Evolutionary conservation across 192 early-diverging fungal species (phyloP).

Genomic region (Coemansia sp.): DNA sequence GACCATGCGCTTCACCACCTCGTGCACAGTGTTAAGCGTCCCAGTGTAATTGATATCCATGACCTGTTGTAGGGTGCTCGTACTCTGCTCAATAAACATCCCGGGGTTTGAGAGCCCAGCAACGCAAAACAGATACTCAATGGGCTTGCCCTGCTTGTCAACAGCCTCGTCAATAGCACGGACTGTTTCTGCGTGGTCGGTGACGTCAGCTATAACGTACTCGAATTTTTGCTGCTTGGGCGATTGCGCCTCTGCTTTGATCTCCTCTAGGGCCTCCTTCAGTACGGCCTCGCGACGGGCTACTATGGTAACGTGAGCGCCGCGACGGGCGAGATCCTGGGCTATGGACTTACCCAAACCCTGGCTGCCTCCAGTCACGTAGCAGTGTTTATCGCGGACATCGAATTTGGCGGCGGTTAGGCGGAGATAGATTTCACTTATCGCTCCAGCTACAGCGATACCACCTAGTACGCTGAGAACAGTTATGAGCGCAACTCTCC

Average conservation of each 20-base stretch:
- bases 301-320: slow-evolving; percentile 70
- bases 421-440: slow-evolving; percentile 14
- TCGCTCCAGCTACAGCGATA: slow-evolving; percentile 7
- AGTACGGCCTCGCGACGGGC: slow-evolving; percentile 52
- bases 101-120: slow-evolving; percentile 56
- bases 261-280: slow-evolving; percentile 58
- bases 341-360: slow-evolving; percentile 67
- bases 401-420: slow-evolving; percentile 25
- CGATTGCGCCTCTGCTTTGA: slow-evolving; percentile 32
- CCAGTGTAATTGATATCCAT: slow-evolving; percentile 72
- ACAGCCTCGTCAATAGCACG: slow-evolving; percentile 61
- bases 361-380: slow-evolving; percentile 74
- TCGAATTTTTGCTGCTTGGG: slow-evolving; percentile 53
- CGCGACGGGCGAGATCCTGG: slow-evolving; percentile 61
- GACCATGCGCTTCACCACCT: slow-evolving; percentile 63
- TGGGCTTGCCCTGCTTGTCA: slow-evolving; percentile 45
- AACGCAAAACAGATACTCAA: slow-evolving; percentile 54
- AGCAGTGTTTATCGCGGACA: slow-evolving; percentile 62
- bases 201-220: slow-evolving; percentile 64
- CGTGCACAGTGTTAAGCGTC: slow-evolving; percentile 63
- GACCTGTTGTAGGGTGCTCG: slow-evolving; percentile 55
- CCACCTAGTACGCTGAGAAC: slow-evolving; percentile 28
- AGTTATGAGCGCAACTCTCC: slow-evolving; percentile 29
- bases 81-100: slow-evolving; percentile 63
- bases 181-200: slow-evolving; percentile 52